Evolutionary conservation across 768 basidiomycete species (phyloP).

Genomic region (Lactarius deliciosus): DNA sequence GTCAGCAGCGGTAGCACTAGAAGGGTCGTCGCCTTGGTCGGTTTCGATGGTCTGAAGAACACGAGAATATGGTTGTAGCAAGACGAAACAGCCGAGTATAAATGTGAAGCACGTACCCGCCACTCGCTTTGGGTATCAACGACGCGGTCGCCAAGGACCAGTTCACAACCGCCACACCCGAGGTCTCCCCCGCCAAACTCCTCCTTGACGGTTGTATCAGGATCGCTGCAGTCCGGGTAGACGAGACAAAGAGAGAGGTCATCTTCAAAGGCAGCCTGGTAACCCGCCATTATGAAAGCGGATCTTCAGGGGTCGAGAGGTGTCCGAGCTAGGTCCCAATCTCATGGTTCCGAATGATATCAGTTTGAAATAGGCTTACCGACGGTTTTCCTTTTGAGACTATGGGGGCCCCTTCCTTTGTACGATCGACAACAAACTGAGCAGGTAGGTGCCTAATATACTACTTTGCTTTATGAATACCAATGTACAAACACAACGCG

Average conservation of each 20-base stretch:
- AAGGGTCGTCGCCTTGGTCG: conserved; percentile 98
- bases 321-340: conserved; percentile 6
- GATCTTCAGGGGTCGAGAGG: conserved; percentile 1
- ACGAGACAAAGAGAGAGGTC: conserved; percentile 87
- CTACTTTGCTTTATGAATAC: too few species aligned
- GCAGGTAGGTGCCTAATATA: too few species aligned
- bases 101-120: conserved; percentile 59
- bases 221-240: conserved; percentile 93
- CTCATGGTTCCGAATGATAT: background rate
- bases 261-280: conserved; percentile 69
- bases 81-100: conserved; percentile 21
- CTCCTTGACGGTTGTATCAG: conserved; percentile 92
- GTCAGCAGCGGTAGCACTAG: conserved; percentile 99
- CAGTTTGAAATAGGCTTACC: background rate
- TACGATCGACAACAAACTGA: too few species aligned
- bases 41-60: conserved; percentile 89
- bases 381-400: background rate
- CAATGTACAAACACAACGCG: too few species aligned
- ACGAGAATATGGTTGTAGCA: conserved; percentile 30
- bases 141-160: conserved; percentile 93
- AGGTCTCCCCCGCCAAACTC: conserved; percentile 98
- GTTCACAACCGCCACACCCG: conserved; percentile 89
- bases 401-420: too few species aligned
- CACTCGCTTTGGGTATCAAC: conserved; percentile 99
- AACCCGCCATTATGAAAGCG: conserved; percentile 40